Evolutionary conservation across 164 flowering plant species (phyloP).

Genomic region (Nelumbo lutea): DNA sequence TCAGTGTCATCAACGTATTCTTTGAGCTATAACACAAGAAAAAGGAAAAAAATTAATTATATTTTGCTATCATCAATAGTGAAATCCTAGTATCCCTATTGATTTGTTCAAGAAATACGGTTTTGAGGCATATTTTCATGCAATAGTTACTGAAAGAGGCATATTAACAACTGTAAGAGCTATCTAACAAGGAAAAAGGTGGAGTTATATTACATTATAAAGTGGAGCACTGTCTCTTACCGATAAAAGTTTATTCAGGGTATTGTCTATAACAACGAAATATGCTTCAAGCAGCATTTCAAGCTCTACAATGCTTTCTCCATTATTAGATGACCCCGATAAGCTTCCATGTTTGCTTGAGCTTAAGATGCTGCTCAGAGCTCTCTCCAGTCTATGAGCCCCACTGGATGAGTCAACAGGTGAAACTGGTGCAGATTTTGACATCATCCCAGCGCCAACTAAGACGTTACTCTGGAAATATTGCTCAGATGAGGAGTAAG

Average conservation of each 20-base stretch:
- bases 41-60: constrained; percentile 7
- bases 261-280: constrained; percentile 73
- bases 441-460: constrained; percentile 19
- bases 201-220: background rate
- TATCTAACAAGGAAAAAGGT: background rate
- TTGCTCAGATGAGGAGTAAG: constrained; percentile 29
- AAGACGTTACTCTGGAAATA: constrained; percentile 20
- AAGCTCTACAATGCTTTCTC: constrained; percentile 74
- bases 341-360: constrained; percentile 71
- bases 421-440: constrained; percentile 88
- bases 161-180: background rate
- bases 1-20: constrained; percentile 92
- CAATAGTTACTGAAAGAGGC: background rate
- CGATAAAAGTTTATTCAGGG: constrained; percentile 73
- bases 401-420: constrained; percentile 55
- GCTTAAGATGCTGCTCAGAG: constrained; percentile 48
- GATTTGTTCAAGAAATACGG: background rate
- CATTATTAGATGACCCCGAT: constrained; percentile 43
- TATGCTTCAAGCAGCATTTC: constrained; percentile 99
- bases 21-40: constrained; percentile 61
- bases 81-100: background rate
- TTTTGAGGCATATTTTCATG: too few relatives aligned
- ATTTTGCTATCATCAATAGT: background rate
- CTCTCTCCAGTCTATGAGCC: constrained; percentile 47
- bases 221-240: constrained; percentile 34